Base-by-base conservation (phyloP, 2,329 filamentous ascomycete species). In the Exophiala sideris region DNA sequence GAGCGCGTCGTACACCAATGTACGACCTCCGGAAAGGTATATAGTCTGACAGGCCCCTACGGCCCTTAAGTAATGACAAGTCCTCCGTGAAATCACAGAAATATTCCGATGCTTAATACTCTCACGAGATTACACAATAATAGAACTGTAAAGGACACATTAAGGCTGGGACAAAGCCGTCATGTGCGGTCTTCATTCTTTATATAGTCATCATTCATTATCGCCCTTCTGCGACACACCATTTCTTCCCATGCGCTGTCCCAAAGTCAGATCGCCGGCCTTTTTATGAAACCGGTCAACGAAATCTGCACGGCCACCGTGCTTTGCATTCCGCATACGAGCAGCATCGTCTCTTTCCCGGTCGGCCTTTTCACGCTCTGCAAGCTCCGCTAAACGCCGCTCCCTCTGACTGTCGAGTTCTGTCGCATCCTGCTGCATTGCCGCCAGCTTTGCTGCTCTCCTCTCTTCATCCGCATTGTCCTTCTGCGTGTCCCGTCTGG, bases 401-500 rank as follows among this genome's bases (percentile, higher is more conserved):
- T 82, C 81, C 32, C 90, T 84, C 62, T 87, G 84, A n/a, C 76
- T 67, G 63, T 92, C 88, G 45, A 95, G 75, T 9, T 86, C 82
- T 1, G 77, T 79, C 3, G 87, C 87, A 24, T 84, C 85, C 14
- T 80, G 79, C 67, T 88, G 86, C 87, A 91, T 90, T 7, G 83
- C 85, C 12, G 84, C 86, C 14, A 90, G 71, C 67, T 84, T 88
- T 20, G 80, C 79, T 10, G 84, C 83, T n/a, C 79, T 77, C 58
- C 87, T 84, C 18, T 82, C 79, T 16, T 79, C 79, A 49, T 50
- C 54, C 52, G 33, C 58, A 54, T 53, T 52, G 62, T 45, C 56
- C 34, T 45, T 47, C 39, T 20, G 45, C 34, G 47, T 33, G 46
- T 52, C 40, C 11, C 49, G 48, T 29, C 38, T 50, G 39, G 48